Base-by-base conservation (phyloP, 78 protist species). In the Dictyostelium capitatum region DNA sequence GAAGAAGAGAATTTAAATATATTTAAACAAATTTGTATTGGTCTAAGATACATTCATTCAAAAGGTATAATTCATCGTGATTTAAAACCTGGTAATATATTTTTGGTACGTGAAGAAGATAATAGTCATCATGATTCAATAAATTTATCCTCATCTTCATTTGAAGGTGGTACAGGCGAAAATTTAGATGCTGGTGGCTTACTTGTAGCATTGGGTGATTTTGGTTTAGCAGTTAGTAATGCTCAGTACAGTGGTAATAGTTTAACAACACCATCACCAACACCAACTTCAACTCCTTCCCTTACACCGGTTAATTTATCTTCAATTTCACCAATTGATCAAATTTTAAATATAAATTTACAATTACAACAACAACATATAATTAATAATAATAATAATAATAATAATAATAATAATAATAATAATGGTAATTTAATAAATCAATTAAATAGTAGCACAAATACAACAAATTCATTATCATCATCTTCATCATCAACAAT, bases 1-100 rank as follows among this genome's bases (percentile, higher is more conserved):
- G 62, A 77, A 28, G 89, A 91, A 30, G 92, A 80, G 28, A 94
- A 82, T 77, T 41, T 87, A 62, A 69, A 80, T 65, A 94, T 94
- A 28, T 87, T 94, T 20, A 80, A 82, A 62, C 96, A 94, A 80
- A 94, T 94, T 69, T 82, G 92, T 30, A 59, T 72, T 47, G 96
- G 93, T n/a, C 59, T 94, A 4, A 48, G 82, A 47, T 94, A 94
- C 10, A 85, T 94, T 32, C 96, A 94, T 74, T 56, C 90, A 1
- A 83, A 89, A 32, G 93, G 96, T 8, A 94, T 94, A 10, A 83
- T 94, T 25, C 96, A 94, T 70, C 32, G 96, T 4, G 96, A 94
- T 79, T 64, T 94, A 15, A 94, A 94, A n/a, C 96, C 96, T 14
- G 96, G 89, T 25, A 94, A 85, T 46, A 70, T 87, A 11, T 81